Conservation (phyloP, 345 rosid species). For the Mercurialis annua region DNA sequence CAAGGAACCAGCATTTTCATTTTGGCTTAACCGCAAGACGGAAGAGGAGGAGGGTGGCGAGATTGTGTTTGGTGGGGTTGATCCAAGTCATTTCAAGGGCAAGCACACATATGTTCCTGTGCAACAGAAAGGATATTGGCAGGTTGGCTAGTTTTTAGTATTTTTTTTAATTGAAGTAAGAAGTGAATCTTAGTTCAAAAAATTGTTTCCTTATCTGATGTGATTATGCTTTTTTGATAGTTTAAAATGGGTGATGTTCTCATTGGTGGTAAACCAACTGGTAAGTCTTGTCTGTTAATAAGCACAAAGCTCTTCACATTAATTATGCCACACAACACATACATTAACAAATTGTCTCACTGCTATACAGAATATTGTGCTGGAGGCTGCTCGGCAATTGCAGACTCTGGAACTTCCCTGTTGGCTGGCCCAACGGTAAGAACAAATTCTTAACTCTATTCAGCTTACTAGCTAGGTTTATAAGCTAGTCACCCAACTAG, state of each 20-base stretch:
- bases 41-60: constrained; percentile 33
- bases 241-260: constrained; percentile 36
- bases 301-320: background rate
- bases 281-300: constrained; percentile 17
- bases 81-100: constrained; percentile 32
- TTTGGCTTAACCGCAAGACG: constrained; percentile 31
- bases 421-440: constrained; percentile 34
- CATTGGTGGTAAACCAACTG: constrained; percentile 24
- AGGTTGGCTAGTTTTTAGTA: constrained; percentile 22
- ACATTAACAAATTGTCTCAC: background rate
- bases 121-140: constrained; percentile 33
- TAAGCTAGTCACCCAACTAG: background rate
- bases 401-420: constrained; percentile 37
- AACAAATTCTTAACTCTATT: background rate
- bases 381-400: constrained; percentile 35
- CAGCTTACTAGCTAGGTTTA: background rate
- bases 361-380: constrained; percentile 21
- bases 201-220: background rate
- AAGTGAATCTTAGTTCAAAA: background rate
- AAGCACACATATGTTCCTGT: constrained; percentile 35
- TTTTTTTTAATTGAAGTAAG: background rate
- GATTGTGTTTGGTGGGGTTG: constrained; percentile 33
- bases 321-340: background rate
- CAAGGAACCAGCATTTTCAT: constrained; percentile 27
- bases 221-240: constrained; percentile 8